Base-by-base conservation (phyloP, 768 basidiomycete genomes). In the Sporobolomyces roseus region DNA sequence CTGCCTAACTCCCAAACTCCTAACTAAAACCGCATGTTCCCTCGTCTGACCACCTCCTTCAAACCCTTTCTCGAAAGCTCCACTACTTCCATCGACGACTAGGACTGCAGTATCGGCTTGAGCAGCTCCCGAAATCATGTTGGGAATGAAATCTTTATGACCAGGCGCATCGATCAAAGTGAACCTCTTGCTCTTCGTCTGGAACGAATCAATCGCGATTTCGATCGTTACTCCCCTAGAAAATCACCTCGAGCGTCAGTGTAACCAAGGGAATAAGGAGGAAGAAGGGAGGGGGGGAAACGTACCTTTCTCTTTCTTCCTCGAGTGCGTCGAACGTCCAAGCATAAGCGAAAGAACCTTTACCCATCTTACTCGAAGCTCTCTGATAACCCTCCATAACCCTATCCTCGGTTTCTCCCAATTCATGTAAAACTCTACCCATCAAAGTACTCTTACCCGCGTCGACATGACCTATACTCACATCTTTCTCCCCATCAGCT, bases 391-490 rank as follows among this genome's bases (percentile, higher is more conserved):
- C 85, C 45, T 84, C 80, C 61, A 87, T 85, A 21, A 86, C 87
- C 79, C 90, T 92, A 75, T 98, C 93, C 68, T 89, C 88, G 55
- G 97, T 77, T 72, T 84, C 83, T 19, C 96, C 96, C 2, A 94
- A 83, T 71, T 98, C 96, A 78, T 97, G 97, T 59, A 98, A 76
- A 66, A 99, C 75, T 63, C 94, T 83, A 2, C 96, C 96, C 91
- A 98, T 97, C 32, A 99, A 80, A 1, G 96, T 99, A 7, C 93
- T 96, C 79, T 99, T 99, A 30, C 96, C 96, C 23, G 96, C 96
- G 80, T 99, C 96, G 68, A 99, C 96, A 76, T 99, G 96, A 94
- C 94, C n/a, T n/a, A n/a, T n/a, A n/a, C n/a, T n/a, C n/a, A n/a
- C n/a, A n/a, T n/a, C n/a, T n/a, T n/a, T n/a, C n/a, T n/a, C n/a